Conservation (phyloP, 208 protist species). For the Leishmania arabica region DNA sequence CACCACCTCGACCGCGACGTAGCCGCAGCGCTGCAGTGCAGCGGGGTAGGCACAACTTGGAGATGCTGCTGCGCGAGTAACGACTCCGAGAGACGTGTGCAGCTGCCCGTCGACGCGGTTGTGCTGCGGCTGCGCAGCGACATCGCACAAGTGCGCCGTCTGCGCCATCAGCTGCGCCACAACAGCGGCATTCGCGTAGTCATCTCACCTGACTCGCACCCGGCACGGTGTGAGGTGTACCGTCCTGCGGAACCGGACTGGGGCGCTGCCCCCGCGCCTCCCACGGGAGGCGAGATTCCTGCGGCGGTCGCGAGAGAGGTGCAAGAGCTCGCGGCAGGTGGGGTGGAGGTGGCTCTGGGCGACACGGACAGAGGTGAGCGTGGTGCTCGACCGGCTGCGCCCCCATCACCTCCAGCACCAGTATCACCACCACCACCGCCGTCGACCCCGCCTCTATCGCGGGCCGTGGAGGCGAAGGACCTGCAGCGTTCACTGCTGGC, state of each 20-base stretch:
- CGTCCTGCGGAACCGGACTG: conserved; percentile 8
- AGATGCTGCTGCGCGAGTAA: neutral
- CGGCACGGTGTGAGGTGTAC: conserved; percentile 22
- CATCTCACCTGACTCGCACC: neutral
- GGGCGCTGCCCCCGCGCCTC: neutral
- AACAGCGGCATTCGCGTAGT: neutral
- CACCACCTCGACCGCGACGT: conserved; percentile 17
- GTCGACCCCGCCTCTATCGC: conserved; percentile 14
- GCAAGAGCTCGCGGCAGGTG: neutral
- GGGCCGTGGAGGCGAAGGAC: conserved; percentile 27
- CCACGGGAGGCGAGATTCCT: neutral
- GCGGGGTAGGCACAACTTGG: neutral
- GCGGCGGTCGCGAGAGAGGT: neutral
- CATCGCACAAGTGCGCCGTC: conserved; percentile 22
- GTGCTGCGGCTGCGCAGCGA: conserved; percentile 32
- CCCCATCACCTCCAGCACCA: too few species aligned
- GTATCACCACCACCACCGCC: neutral
- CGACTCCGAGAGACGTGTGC: neutral
- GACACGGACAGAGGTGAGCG: neutral
- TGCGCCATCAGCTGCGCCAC: conserved; percentile 9
- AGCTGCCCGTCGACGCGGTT: conserved; percentile 28
- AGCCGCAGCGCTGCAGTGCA: neutral
- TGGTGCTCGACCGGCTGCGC: neutral
- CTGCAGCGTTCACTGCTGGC: conserved; percentile 36
- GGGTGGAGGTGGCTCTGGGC: neutral